A percentile compares a stretch with the other conserved stretches of the same genome.
phyloP scores from a whole-genome alignment of 148 eudicot genomes.

The Silene latifolia region DNA sequence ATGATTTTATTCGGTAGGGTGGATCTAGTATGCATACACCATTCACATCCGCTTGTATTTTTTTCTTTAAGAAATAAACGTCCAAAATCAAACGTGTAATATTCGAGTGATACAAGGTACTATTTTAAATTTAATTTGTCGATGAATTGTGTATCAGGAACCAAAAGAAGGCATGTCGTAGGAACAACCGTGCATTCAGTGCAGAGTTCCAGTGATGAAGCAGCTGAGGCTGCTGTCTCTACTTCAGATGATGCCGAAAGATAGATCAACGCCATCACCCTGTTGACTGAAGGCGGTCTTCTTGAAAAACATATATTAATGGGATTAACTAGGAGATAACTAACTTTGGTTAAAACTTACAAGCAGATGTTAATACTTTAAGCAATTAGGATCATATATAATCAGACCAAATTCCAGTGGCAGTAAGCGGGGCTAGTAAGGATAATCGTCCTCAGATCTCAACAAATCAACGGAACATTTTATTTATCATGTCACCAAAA shows the following conservation, averaged over 20 bases:
- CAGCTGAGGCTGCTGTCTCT: constrained; percentile 31
- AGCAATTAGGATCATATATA: background rate
- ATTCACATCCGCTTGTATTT: no score
- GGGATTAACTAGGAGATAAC: background rate
- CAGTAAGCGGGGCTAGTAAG: no score
- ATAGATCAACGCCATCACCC: constrained; percentile 28
- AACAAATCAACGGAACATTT: no score
- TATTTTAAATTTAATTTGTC: no score
- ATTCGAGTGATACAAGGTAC: no score
- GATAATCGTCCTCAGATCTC: no score
- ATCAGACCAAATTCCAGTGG: background rate
- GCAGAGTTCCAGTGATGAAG: constrained; percentile 36
- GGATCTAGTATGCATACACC: no score
- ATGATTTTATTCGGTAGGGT: no score
- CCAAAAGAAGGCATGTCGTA: constrained; percentile 31
- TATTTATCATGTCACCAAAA: no score
- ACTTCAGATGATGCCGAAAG: constrained; percentile 41
- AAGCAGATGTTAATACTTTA: background rate
- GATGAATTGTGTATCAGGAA: constrained; percentile 33
- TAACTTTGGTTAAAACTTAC: background rate
- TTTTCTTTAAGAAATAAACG: no score
- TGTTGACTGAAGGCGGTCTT: constrained; percentile 17
- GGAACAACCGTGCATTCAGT: constrained; percentile 18
- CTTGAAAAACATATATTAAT: background rate
- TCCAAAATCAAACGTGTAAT: no score